A percentile compares a stretch with the other conserved stretches of the same genome.
These are phyloP conservation scores for Plectosphaerella cucumerina DNA, from an alignment of 2,329 filamentous ascomycete genomes.

Conservation along the genomic window DNA sequence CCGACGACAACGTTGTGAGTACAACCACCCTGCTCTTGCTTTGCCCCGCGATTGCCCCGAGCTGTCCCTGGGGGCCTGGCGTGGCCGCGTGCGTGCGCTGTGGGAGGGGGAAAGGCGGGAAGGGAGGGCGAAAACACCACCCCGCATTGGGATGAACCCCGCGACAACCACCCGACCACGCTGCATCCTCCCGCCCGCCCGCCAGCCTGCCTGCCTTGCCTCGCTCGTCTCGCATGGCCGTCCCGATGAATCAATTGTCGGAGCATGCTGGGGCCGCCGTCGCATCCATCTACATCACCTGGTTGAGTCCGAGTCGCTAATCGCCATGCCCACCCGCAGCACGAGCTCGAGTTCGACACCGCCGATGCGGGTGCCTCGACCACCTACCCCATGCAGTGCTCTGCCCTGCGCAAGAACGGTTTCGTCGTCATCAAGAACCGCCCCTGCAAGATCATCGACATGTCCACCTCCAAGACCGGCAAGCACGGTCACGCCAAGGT, in stretches of 20 bases:
- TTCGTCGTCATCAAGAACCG: constrained; percentile 98
- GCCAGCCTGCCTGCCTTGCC: not conserved
- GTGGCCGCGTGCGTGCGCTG: constrained; percentile 16
- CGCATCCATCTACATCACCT: not conserved
- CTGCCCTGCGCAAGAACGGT: constrained; percentile 98
- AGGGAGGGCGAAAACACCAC: constrained; percentile 30
- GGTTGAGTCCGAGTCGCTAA: constrained; percentile 4
- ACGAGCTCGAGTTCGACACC: constrained; percentile 77
- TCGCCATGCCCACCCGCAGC: constrained; percentile 34
- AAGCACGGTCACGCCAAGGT: constrained; percentile 99
- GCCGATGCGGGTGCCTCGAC: constrained; percentile 93
- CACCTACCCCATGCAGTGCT: constrained; percentile 99
- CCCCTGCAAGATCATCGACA: constrained; percentile 99
- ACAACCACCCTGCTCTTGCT: constrained; percentile 9
- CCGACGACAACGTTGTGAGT: constrained; percentile 51
- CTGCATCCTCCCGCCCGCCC: not conserved
- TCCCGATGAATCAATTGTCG: not conserved
- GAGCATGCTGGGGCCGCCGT: not conserved
- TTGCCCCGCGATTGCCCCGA: constrained; percentile 5
- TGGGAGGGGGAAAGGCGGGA: constrained; percentile 17
- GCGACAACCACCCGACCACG: constrained; percentile 4
- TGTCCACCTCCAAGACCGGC: constrained; percentile 99
- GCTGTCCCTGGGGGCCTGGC: constrained; percentile 6
- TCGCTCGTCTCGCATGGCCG: not conserved
- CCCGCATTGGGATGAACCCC: constrained; percentile 37